Percentiles rank a stretch among this genome's conserved stretches.
Conservation (phyloP, 805 yeast species). For the Saccharomycopsis fodiens region DNA sequence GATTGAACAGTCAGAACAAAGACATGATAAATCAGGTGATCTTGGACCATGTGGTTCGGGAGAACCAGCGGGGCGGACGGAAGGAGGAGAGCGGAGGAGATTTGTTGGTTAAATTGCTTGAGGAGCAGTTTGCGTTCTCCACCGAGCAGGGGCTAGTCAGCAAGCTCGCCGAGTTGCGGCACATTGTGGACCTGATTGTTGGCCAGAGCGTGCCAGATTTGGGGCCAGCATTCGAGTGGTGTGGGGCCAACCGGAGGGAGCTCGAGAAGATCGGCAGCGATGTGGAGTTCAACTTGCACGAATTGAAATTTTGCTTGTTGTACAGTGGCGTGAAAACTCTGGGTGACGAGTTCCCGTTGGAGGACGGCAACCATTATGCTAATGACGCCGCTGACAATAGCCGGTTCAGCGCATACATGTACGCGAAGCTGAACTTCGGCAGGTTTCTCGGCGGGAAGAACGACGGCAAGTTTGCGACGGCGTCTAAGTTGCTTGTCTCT, state of each 20-base stretch:
- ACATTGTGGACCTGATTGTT: slow-evolving; percentile 7
- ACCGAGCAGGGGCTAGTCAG: neutral
- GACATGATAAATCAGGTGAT: slow-evolving; percentile 17
- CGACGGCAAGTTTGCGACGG: slow-evolving; percentile 2
- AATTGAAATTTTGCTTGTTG: slow-evolving; percentile 27
- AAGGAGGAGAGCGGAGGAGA: neutral
- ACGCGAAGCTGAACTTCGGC: slow-evolving; percentile 13
- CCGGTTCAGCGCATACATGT: slow-evolving; percentile 16
- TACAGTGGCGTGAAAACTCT: slow-evolving; percentile 17
- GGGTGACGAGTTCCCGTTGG: neutral
- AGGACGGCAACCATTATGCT: neutral
- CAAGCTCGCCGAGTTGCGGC: neutral
- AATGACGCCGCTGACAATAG: slow-evolving; percentile 5
- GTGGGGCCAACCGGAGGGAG: slow-evolving; percentile 22
- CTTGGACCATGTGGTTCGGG: slow-evolving; percentile 8
- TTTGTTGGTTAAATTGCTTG: slow-evolving; percentile 3
- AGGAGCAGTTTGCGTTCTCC: slow-evolving; percentile 1
- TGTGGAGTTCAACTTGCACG: slow-evolving; percentile 29
- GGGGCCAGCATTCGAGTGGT: slow-evolving; percentile 29
- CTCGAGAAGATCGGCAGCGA: slow-evolving; percentile 27
- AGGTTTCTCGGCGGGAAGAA: neutral
- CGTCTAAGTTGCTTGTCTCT: slow-evolving; percentile 9
- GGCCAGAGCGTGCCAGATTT: slow-evolving; percentile 20
- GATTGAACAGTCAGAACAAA: slow-evolving; percentile 11
- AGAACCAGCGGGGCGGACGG: neutral